Base-by-base conservation (phyloP, 2,329 filamentous ascomycete genomes). In the Claviceps humidiphila region DNA sequence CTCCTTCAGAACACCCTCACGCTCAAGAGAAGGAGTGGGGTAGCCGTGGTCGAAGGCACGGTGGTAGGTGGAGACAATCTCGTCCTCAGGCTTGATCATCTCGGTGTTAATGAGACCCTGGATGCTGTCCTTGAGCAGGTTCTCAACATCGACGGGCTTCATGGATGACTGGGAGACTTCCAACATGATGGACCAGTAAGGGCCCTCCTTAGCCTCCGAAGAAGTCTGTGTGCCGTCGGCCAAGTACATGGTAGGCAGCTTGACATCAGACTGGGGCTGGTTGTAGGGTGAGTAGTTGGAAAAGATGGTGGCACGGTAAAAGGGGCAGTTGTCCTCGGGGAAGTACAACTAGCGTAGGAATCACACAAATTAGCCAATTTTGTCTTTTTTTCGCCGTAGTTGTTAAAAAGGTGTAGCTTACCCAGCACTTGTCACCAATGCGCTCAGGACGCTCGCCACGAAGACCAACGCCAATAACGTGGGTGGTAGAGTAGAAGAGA, bases 111-210 rank as follows among this genome's bases (percentile, higher is more conserved):
- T 80, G 49, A 97, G 85, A 64, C 93, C 93, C 74, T 95, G 87
- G 68, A 98, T 97, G 64, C 82, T 93, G 65, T 98, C 90, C 69
- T 80, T 81, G 63, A 98, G 77, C 57, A 98, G 73, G 69, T 85
- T 95, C 62, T 82, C 81, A 62, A 86, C 75, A 70, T 97, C 83
- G 37, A 97, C 90, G 41, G 89, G 88, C 81, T 98, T 98, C 84
- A 95, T 82, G 64, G 80, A 81, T 37, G 91, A 97, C 73, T 98
- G 88, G 37, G 93, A 97, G 56, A 98, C 86, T 73, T 98, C 93
- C 61, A 98, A 75, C 93, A 98, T 98, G 77, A 98, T 94, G 58
- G 91, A 97, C 93, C 93, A 98, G 82, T 98, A 98, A 43, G 93
- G 93, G 38, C 93, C 93, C 64, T 86, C 81, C 76, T 93, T 80